Evolutionary conservation across 139 green algal species (phyloP).

Genomic region (Microglena sp.): DNA sequence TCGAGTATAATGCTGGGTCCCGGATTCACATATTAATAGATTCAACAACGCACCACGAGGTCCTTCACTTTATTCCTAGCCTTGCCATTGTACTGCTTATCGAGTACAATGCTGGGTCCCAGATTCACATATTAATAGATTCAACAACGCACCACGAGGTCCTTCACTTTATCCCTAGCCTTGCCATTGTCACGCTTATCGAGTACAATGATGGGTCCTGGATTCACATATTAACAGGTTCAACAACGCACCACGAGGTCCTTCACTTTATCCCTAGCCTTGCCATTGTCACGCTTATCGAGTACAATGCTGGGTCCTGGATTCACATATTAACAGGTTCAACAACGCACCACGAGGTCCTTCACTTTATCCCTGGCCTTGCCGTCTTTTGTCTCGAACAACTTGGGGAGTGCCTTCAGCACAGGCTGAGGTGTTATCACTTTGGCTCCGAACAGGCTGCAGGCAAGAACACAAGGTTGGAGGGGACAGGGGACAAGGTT

Average conservation of each 20-base stretch:
- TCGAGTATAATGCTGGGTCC: too few species aligned
- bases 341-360: slow-evolving; percentile 53
- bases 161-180: slow-evolving; percentile 72
- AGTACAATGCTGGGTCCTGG: background rate
- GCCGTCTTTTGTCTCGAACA: slow-evolving; percentile 82
- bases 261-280: slow-evolving; percentile 75
- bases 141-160: slow-evolving; percentile 51
- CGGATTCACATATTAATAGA: too few species aligned
- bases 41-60: too few species aligned
- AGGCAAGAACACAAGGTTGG: too few species aligned
- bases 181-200: too few species aligned
- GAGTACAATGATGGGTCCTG: too few species aligned
- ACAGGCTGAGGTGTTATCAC: slow-evolving; percentile 71
- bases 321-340: background rate
- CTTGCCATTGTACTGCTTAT: too few species aligned
- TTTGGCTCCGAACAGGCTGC: slow-evolving; percentile 65
- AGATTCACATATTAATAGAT: too few species aligned
- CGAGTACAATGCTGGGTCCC: too few species aligned
- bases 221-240: background rate
- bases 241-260: slow-evolving; percentile 52
- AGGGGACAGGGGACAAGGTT: too few species aligned
- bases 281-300: too few species aligned
- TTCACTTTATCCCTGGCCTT: slow-evolving; percentile 78
- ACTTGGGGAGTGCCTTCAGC: slow-evolving; percentile 64
- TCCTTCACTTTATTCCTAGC: too few species aligned